Percentiles rank a stretch among this genome's conserved stretches.
Conservation (phyloP, 2,329 filamentous ascomycete species). For the Aspergillus ibericus region DNA sequence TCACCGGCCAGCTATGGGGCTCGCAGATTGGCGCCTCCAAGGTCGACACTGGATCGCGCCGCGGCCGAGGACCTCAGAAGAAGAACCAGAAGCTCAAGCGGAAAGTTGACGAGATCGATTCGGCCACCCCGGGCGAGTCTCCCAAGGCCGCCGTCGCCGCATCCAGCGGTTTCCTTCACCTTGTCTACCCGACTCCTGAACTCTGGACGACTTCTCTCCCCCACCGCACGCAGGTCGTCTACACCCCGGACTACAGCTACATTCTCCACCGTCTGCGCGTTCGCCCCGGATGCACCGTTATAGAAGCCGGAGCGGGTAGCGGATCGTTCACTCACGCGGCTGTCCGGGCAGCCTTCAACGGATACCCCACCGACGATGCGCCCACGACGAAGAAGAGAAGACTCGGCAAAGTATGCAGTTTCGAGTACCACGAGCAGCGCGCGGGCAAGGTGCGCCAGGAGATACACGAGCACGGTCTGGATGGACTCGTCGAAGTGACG, state of each 20-base stretch:
- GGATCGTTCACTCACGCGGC: conserved; percentile 54
- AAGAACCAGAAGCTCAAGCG: conserved; percentile 59
- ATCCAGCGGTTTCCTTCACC: conserved; percentile 50
- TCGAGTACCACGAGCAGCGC: conserved; percentile 51
- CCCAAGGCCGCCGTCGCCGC: conserved; percentile 38
- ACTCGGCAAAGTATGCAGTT: conserved; percentile 51
- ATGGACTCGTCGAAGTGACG: conserved; percentile 45
- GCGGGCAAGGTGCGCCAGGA: conserved; percentile 44
- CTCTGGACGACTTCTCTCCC: conserved; percentile 53
- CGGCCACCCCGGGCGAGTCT: conserved; percentile 23
- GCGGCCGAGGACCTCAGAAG: conserved; percentile 70
- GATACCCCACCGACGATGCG: conserved; percentile 34
- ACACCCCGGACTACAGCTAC: conserved; percentile 56
- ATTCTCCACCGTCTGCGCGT: conserved; percentile 51
- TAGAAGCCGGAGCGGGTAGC: conserved; percentile 54
- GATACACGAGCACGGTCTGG: conserved; percentile 45
- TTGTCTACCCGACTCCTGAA: conserved; percentile 52
- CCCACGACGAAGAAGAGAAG: conserved; percentile 23
- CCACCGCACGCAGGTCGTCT: conserved; percentile 55
- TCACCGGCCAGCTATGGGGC: conserved; percentile 81
- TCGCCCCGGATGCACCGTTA: conserved; percentile 47
- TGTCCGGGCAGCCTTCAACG: conserved; percentile 51
- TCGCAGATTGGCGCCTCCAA: conserved; percentile 86
- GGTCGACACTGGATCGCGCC: conserved; percentile 88
- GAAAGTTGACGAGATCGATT: conserved; percentile 46